Base-by-base conservation (phyloP, 139 green algal genomes). In the Pleodorina starrii region DNA sequence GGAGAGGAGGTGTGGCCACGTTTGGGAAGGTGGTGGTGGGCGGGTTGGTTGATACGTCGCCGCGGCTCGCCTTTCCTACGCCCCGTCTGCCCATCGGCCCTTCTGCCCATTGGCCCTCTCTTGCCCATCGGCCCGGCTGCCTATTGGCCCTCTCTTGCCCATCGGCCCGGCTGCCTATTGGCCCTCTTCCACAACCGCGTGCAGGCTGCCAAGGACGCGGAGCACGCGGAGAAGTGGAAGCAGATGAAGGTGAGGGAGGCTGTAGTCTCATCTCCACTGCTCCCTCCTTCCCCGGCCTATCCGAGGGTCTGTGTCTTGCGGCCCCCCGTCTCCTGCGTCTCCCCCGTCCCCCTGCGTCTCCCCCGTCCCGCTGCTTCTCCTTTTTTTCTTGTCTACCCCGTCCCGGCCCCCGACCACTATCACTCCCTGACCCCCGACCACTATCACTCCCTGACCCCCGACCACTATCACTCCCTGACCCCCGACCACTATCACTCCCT, bases 181-280 rank as follows among this genome's bases (percentile, higher is more conserved):
- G 25, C 54, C 54, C 54, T 17, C 54, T 5, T 32, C 16, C 32
- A 19, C 6, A 46, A 76, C 36, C 68, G 3, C 63, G 35, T 21
- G n/a, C 60, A 87, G 81, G 60, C 96, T 60, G 90, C 85, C 23
- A 98, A 98, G 88, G 93, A 98, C 32, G 91, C 90, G 23, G 94
- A 90, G 6, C 98, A 98, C 76, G 90, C 96, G 72, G 94, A 96
- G 19, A 75, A 92, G 46, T 97, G 96, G 96, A 95, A 93, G 78
- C 75, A 88, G 46, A 98, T 98, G 96, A 98, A 98, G 90, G 88
- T 82, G 77, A 82, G 93, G 88, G n/a, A n/a, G n/a, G n/a, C n/a
- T n/a, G n/a, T n/a, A n/a, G n/a, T n/a, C n/a, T n/a, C n/a, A n/a
- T n/a, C n/a, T n/a, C n/a, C n/a, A n/a, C n/a, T n/a, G n/a, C n/a